Base-by-base conservation (phyloP, 2,329 filamentous ascomycete species). In the Scedosporium dehoogii region DNA sequence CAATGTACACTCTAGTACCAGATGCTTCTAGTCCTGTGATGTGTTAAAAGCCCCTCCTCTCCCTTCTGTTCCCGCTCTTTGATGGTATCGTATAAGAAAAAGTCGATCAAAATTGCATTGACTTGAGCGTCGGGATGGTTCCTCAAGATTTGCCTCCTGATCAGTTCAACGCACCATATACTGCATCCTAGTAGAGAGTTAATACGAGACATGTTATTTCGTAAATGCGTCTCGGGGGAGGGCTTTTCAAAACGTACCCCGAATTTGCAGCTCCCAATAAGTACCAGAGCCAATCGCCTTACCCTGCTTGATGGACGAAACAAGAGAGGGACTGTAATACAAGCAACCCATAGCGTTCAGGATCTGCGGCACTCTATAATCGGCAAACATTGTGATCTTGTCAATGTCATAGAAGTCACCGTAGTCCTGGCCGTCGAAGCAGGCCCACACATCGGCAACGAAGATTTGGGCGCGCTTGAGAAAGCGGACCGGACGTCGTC, bases 341-440 rank as follows among this genome's bases (percentile, higher is more conserved):
- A 99, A 76, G 63, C 92, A 93, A 18, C 90, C 90, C 55, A 97
- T 79, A 9, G 86, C 85, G 69, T 92, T 86, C 41, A 99, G 82
- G 68, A 97, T 94, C 76, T 99, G 94, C 14, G 96, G 96, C 61
- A 99, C 88, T 53, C 94, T 89, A 72, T 99, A 99, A 77, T 99
- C 94, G 70, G 94, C 92, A 78, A 99, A 99, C 88, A 97, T 97
- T 64, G 94, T 99, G 69, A 99, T 89, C 72, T 92, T 91, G 75
- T 94, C 89, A 68, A 99, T 96, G 71, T 99, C 94, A 63, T 85
- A 72, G 73, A 99, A 99, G 29, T 82, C 79, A 38, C 94, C 96
- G 69, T 87, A 92, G 27, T 83, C 81, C 67, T 88, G 80, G 56
- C 91, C 92, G 61, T 93, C 85, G 72, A 97, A 97, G 66, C 92